Evolutionary conservation across 2,329 filamentous ascomycete genomes (phyloP).

Genomic region (Hypoxylon sp.): DNA sequence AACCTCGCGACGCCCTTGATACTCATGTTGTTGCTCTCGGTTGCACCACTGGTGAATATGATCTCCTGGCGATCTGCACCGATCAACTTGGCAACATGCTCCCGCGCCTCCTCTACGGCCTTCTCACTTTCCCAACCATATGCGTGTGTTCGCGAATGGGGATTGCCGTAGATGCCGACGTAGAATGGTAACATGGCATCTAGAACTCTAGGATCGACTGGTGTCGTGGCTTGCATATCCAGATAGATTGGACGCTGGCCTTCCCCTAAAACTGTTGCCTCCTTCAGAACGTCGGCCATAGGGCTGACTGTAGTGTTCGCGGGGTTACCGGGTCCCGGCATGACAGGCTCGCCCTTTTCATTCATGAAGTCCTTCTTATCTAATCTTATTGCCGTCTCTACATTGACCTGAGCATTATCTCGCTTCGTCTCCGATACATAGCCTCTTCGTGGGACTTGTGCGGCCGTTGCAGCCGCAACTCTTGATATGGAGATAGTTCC

Average conservation of each 20-base stretch:
- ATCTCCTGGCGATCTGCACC: slow-evolving; percentile 98
- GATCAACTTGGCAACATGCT: slow-evolving; percentile 86
- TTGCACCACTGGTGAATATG: slow-evolving; percentile 97
- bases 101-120: slow-evolving; percentile 87
- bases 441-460: slow-evolving; percentile 61
- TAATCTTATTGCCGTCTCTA: slow-evolving; percentile 86
- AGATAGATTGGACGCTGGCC: slow-evolving; percentile 95
- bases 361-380: slow-evolving; percentile 86
- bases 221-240: slow-evolving; percentile 98
- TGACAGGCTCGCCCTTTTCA: slow-evolving; percentile 57
- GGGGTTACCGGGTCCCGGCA: slow-evolving; percentile 69
- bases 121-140: slow-evolving; percentile 99
- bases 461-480: slow-evolving; percentile 50
- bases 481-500: slow-evolving; percentile 52
- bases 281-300: slow-evolving; percentile 88
- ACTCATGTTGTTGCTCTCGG: slow-evolving; percentile 99
- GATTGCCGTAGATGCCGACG: slow-evolving; percentile 94
- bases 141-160: slow-evolving; percentile 95
- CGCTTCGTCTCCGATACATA: slow-evolving; percentile 90
- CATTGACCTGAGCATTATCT: slow-evolving; percentile 82
- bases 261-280: slow-evolving; percentile 92
- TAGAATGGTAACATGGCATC: slow-evolving; percentile 97
- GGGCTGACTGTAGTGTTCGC: slow-evolving; percentile 82
- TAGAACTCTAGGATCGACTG: slow-evolving; percentile 91
- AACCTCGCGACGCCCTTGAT: slow-evolving; percentile 98